Evolutionary conservation across 306 rosid species (phyloP), one percentile per base, ranked within the genome.

Genomic region (Rosa lucieae): DNA sequence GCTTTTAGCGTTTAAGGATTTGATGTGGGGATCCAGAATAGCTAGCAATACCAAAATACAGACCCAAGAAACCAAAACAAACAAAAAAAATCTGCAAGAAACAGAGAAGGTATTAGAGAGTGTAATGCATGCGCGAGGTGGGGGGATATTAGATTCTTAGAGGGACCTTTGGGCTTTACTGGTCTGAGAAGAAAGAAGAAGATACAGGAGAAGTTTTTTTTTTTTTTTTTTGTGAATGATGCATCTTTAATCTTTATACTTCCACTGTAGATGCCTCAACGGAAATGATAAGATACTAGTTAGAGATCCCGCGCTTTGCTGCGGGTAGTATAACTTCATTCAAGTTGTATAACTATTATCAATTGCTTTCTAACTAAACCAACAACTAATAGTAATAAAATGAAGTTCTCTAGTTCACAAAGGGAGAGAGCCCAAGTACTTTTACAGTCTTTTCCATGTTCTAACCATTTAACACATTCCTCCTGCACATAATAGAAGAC

Each of bases 241-340:
- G 89, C 91, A 92, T 90, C 90, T 90, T 81, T 67, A 53, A 17
- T 44, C 82, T 85, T 73, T 78, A 53, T 67, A 74, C 80, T 77
- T 46, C 70, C 61, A 67, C 78, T 13, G 70, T 73, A 61, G 58
- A 70, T 26, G 81, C 69, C 43, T 42, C 20, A 10, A 39, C 23
- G 3, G 35, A 44, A 67, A 48, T 48, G 47, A 8, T 55, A 10
- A 14, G 11, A 26, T 15, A 21, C n/a, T n/a, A n/a, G n/a, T n/a
- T n/a, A n/a, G n/a, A n/a, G n/a, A n/a, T n/a, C n/a, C n/a, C n/a
- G n/a, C n/a, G n/a, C n/a, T n/a, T n/a, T n/a, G n/a, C n/a, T n/a
- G n/a, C n/a, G n/a, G n/a, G n/a, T n/a, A n/a, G n/a, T n/a, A n/a
- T n/a, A n/a, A n/a, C n/a, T n/a, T n/a, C n/a, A n/a, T n/a, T n/a